phyloP scores from a whole-genome alignment of 495 filamentous ascomycete genomes.

The Sphaerosporella brunnea region DNA sequence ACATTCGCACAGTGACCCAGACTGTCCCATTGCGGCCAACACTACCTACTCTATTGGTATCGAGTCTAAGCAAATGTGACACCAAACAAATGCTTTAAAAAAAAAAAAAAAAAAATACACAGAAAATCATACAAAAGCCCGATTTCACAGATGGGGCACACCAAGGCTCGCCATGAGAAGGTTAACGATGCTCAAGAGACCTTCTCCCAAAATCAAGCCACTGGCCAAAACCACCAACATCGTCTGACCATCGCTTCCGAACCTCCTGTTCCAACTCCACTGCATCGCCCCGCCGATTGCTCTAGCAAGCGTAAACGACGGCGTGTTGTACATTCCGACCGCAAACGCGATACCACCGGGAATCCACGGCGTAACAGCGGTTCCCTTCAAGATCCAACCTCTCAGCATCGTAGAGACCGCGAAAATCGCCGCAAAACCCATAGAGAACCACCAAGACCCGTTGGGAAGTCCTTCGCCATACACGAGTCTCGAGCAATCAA shows the following conservation, averaged over 20 bases:
- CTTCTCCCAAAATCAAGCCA: constrained; percentile 83
- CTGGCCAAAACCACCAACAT: constrained; percentile 41
- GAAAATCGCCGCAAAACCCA: constrained; percentile 52
- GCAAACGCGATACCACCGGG: constrained; percentile 69
- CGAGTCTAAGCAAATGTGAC: too few species aligned
- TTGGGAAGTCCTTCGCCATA: constrained; percentile 75
- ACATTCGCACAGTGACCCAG: too few species aligned
- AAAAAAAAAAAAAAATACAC: too few species aligned
- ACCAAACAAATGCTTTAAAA: too few species aligned
- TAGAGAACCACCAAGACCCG: constrained; percentile 61
- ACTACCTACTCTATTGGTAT: too few species aligned
- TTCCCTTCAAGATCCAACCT: constrained; percentile 35
- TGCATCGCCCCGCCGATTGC: constrained; percentile 68
- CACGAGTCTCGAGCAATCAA: constrained; percentile 88
- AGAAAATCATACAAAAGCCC: too few species aligned
- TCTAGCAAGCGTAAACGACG: constrained; percentile 82
- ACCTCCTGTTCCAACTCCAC: constrained; percentile 55
- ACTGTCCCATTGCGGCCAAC: too few species aligned
- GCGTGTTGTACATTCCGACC: constrained; percentile 86
- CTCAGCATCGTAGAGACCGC: constrained; percentile 49
- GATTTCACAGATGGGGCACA: constrained; percentile 17
- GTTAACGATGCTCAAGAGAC: constrained; percentile 82
- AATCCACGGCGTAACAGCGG: constrained; percentile 44
- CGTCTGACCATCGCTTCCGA: constrained; percentile 33
- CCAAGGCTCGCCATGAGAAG: constrained; percentile 58